Evolutionary conservation across 768 basidiomycete genomes (phyloP), one percentile per base, ranked within the genome.

Genomic region (Tubosaeta sp.): DNA sequence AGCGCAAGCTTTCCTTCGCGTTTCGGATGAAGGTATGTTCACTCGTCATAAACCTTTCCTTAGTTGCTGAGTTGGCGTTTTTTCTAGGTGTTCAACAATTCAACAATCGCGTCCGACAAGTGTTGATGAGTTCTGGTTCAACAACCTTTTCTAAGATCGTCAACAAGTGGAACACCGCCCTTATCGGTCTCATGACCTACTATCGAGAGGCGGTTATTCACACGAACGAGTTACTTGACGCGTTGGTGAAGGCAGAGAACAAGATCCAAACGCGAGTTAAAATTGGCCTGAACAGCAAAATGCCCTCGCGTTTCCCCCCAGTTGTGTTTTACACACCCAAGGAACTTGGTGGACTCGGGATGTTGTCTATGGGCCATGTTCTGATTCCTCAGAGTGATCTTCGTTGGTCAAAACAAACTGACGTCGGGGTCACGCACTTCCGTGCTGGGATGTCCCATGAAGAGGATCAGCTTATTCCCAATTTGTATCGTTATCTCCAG

Each of bases 251-350:
- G 72, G 93, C 94, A 2, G 95, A 99, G 75, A 97, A 97, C 81
- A 98, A 98, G 78, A 95, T 98, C 42, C 96, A 99, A 71, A 97
- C 94, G 3, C 91, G 96, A 72, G 95, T 99, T 63, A 98, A 98
- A 80, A 97, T 99, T 55, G 96, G 95, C n/a, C 66, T 96, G 59
- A 96, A 97, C 78, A 91, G 89, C 70, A 96, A 98, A 76, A 98
- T 99, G 96, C 96, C 96, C 21, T 96, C 94, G 4, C 87, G 94
- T 79, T 97, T 98, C 82, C 95, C 96, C 50, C 88, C 95, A 11
- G 89, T 91, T 14, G 89, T 94, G 8, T 95, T 94, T 76, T 95
- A 96, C 67, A 94, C 92, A 6, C 94, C 93, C 0, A 97, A 97
- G 84, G 96, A 98, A 77, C 74, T 98, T 29, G 96, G 95, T 67